These are phyloP conservation scores for Plectosphaerella cucumerina DNA, from an alignment of 2,329 filamentous ascomycete species.

Conservation along the genomic window DNA sequence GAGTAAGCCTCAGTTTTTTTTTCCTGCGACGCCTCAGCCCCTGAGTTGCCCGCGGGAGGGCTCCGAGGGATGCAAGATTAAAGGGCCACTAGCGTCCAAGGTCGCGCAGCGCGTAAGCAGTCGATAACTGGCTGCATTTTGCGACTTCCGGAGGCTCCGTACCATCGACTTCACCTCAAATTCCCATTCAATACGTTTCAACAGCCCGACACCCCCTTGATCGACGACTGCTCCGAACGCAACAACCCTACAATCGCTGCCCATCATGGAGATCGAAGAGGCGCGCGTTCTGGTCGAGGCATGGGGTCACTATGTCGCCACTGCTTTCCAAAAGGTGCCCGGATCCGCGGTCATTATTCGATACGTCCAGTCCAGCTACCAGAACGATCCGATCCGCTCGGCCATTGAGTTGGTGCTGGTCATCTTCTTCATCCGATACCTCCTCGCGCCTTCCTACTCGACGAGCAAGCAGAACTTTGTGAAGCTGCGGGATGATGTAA, in stretches of 20 bases:
- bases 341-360: constrained; percentile 91
- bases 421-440: constrained; percentile 91
- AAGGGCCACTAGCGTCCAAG: no score
- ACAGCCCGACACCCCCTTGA: no score
- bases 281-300: constrained; percentile 50
- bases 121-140: no score
- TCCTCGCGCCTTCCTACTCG: constrained; percentile 87
- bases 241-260: background rate
- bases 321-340: constrained; percentile 82
- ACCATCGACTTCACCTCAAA: no score
- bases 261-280: constrained; percentile 59
- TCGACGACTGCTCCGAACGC: no score
- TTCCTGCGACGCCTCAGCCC: no score
- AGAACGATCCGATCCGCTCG: constrained; percentile 91
- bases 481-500: constrained; percentile 73
- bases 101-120: no score
- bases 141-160: no score
- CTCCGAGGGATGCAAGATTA: no score
- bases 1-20: no score
- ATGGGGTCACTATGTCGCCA: constrained; percentile 47
- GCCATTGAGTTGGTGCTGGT: constrained; percentile 91
- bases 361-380: constrained; percentile 96
- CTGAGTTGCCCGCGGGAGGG: no score
- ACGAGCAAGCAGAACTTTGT: constrained; percentile 88
- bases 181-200: no score